A percentile compares a stretch with the other conserved stretches of the same genome.
Evolutionary conservation across 1,139 yeast genomes (phyloP).

Genomic region (Geotrichum phurueaensis): DNA sequence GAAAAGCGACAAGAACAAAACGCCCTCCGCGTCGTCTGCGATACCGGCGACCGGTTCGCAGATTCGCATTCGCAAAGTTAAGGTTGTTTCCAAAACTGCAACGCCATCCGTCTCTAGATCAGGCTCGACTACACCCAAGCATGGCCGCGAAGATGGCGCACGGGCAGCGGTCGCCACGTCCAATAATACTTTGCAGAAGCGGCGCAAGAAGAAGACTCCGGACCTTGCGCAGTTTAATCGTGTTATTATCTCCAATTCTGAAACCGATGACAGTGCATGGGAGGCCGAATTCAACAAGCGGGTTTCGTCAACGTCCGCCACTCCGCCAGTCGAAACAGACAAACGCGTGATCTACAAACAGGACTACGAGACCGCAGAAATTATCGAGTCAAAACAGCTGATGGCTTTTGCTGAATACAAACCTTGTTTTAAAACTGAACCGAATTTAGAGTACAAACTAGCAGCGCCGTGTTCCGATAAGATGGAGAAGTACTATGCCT

Average conservation of each 20-base stretch:
- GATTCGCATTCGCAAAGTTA: constrained; percentile 9
- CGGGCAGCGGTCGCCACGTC: background rate
- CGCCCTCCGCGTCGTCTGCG: background rate
- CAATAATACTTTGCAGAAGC: background rate
- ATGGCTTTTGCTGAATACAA: constrained; percentile 12
- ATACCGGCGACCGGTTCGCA: constrained; percentile 4
- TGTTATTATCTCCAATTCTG: constrained; percentile 3
- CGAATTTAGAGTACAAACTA: constrained; percentile 11
- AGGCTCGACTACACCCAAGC: background rate
- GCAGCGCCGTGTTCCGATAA: constrained; percentile 15
- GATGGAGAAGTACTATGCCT: constrained; percentile 14
- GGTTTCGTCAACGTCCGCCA: constrained; percentile 1
- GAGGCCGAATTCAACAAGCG: constrained; percentile 9
- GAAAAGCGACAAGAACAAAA: background rate
- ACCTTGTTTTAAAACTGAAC: constrained; percentile 14
- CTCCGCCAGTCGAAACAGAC: constrained; percentile 6
- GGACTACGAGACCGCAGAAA: background rate
- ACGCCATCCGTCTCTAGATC: background rate
- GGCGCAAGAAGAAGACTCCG: constrained; percentile 9
- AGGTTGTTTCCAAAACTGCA: constrained; percentile 5
- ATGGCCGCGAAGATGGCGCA: background rate
- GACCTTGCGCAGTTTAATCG: constrained; percentile 12
- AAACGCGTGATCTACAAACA: constrained; percentile 7
- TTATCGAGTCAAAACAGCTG: constrained; percentile 13
- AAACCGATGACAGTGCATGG: constrained; percentile 14